Base-by-base conservation (phyloP, 2,329 filamentous ascomycete species). In the Botryotinia convoluta region DNA sequence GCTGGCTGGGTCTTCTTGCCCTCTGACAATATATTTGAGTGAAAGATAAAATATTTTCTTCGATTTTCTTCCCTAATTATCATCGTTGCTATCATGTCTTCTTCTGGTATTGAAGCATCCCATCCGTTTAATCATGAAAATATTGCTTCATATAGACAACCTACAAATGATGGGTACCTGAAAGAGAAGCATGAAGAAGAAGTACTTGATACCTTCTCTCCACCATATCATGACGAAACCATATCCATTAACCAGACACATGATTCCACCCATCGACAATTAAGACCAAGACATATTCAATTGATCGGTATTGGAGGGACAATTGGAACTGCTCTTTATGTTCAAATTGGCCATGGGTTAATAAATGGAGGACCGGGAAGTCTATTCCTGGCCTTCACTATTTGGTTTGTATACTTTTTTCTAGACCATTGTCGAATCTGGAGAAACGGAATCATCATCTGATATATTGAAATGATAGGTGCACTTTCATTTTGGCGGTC, bases 241-340 rank as follows among this genome's bases (percentile, higher is more conserved):
- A 54, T 51, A 37, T 75, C 74, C 5, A 26, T 74, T 16, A 71
- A 73, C n/a, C 37, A 71, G 26, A 71, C 71, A 22, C 74, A 71
- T 39, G 78, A 79, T 71, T 77, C 75, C 12, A 79, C 82, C 63
- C 77, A 84, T 76, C 81, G 83, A 51, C 80, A 81, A 73, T 79
- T 85, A 12, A 79, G 80, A 73, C 82, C 83, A 60, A 80, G 83
- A 74, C 81, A 82, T 60, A 81, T 83, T 63, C 79, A 82, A 73
- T 73, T 81, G 14, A 82, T 81, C 78, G 89, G 87, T 45, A 91
- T 91, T 73, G 89, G 89, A 57, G 89, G 89, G 0, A 90, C 89
- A 10, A 90, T 91, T 75, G 89, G 89, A 29, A 91, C 88, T 1
- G 88, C 87, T 26, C 82, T 90, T 9, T 81, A 75, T 63, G 74